Evolutionary conservation across 2,329 filamentous ascomycete species (phyloP).

Genomic region (Penicillium freii): DNA sequence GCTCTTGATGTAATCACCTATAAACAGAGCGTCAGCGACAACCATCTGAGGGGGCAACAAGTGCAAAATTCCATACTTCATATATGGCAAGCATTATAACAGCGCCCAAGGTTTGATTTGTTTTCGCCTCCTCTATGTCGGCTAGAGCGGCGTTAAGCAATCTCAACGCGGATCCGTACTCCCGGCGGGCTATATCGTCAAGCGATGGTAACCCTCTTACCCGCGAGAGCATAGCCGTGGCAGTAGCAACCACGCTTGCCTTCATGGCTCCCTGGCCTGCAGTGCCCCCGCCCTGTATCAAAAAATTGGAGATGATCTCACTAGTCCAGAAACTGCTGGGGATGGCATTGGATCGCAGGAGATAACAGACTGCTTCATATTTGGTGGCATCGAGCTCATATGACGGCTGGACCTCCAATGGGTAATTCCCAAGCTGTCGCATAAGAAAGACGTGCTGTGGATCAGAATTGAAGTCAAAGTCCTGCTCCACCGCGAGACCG

Average conservation of each 20-base stretch:
- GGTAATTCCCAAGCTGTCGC: conserved; percentile 15
- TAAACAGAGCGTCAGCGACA: background rate
- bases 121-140: conserved; percentile 35
- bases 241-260: conserved; percentile 57
- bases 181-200: conserved; percentile 49
- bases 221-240: conserved; percentile 59
- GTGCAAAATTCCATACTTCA: conserved; percentile 49
- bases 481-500: conserved; percentile 7
- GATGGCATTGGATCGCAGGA: conserved; percentile 36
- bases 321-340: conserved; percentile 29
- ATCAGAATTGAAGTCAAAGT: conserved; percentile 22
- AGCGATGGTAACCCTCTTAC: conserved; percentile 50
- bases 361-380: conserved; percentile 38
- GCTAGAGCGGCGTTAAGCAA: conserved; percentile 38
- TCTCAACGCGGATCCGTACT: conserved; percentile 56
- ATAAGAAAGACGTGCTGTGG: conserved; percentile 17
- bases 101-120: conserved; percentile 50
- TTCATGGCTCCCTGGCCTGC: conserved; percentile 34
- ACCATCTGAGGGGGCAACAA: background rate
- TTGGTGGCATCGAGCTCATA: conserved; percentile 23
- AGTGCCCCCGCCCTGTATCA: conserved; percentile 17
- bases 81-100: conserved; percentile 62
- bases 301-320: conserved; percentile 25
- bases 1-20: conserved; percentile 44
- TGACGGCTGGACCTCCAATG: conserved; percentile 26